These are phyloP conservation scores for Globisporangium alternatum DNA, from an alignment of 352 stramenopile genomes.

Conservation along the genomic window DNA sequence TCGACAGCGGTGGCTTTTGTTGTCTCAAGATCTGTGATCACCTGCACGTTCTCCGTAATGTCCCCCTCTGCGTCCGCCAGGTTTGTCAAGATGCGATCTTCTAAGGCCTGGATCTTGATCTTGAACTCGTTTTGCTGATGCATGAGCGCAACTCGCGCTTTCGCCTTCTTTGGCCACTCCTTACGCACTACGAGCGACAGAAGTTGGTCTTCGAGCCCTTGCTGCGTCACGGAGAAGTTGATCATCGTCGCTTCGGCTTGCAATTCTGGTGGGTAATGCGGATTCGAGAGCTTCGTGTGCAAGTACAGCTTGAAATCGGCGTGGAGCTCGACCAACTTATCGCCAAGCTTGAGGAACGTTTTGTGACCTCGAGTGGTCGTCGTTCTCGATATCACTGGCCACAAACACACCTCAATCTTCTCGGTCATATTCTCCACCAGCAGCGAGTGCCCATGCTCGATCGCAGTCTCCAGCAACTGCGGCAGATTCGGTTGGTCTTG, in stretches of 20 bases:
- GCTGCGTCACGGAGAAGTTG: conserved; percentile 90
- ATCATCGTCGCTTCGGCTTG: conserved; percentile 90
- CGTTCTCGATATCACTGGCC: conserved; percentile 74
- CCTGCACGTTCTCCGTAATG: conserved; percentile 94
- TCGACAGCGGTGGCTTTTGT: conserved; percentile 89
- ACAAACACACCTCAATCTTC: conserved; percentile 82
- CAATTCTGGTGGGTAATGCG: conserved; percentile 89
- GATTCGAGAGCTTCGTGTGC: conserved; percentile 93
- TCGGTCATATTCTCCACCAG: conserved; percentile 91
- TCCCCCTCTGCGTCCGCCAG: conserved; percentile 82
- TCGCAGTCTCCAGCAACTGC: conserved; percentile 62
- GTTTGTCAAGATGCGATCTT: conserved; percentile 88
- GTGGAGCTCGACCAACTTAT: conserved; percentile 86
- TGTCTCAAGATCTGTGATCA: conserved; percentile 93
- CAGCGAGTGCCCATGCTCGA: conserved; percentile 77
- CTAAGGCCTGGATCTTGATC: conserved; percentile 80
- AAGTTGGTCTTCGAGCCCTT: conserved; percentile 89
- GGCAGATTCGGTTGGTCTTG: conserved; percentile 83
- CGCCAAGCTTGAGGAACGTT: conserved; percentile 77
- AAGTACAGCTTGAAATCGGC: conserved; percentile 83
- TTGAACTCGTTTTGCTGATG: conserved; percentile 91
- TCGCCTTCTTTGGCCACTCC: conserved; percentile 87
- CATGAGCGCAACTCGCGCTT: conserved; percentile 70
- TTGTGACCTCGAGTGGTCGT: conserved; percentile 77
- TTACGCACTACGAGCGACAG: conserved; percentile 86